Conservation (phyloP, 495 filamentous ascomycete genomes). For the Aspergillus homomorphus region DNA sequence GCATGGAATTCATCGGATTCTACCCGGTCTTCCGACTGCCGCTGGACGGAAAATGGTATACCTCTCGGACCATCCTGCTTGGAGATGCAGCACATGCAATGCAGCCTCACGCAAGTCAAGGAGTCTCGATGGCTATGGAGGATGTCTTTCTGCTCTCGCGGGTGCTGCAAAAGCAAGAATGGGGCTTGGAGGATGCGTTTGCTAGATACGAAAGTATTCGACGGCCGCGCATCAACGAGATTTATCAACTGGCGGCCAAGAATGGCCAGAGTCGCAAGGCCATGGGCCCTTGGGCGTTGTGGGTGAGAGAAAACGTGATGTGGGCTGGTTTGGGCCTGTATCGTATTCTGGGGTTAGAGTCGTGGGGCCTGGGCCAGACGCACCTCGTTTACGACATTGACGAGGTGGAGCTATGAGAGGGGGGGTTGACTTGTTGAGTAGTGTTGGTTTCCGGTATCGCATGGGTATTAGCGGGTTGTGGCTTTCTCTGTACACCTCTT, state of each 20-base stretch:
- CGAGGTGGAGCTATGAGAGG: conserved; percentile 10
- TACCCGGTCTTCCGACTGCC: conserved; percentile 50
- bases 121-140: conserved; percentile 46
- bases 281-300: conserved; percentile 23
- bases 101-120: conserved; percentile 44
- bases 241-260: conserved; percentile 21
- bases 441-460: not conserved
- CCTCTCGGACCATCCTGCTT: conserved; percentile 32
- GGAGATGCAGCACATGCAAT: conserved; percentile 47
- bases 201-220: conserved; percentile 28
- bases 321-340: conserved; percentile 13
- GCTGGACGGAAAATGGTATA: conserved; percentile 41
- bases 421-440: no score
- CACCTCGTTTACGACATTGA: conserved; percentile 34
- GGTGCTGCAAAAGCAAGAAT: conserved; percentile 25
- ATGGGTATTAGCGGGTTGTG: not conserved
- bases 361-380: conserved; percentile 24
- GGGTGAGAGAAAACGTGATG: conserved; percentile 26
- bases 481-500: not conserved
- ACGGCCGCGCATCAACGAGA: conserved; percentile 27
- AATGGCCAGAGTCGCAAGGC: conserved; percentile 23
- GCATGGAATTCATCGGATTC: conserved; percentile 40
- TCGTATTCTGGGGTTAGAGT: conserved; percentile 20
- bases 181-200: conserved; percentile 20
- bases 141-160: conserved; percentile 39